Conservation (phyloP, 2,329 filamentous ascomycete species). For the Emergomyces orientalis region DNA sequence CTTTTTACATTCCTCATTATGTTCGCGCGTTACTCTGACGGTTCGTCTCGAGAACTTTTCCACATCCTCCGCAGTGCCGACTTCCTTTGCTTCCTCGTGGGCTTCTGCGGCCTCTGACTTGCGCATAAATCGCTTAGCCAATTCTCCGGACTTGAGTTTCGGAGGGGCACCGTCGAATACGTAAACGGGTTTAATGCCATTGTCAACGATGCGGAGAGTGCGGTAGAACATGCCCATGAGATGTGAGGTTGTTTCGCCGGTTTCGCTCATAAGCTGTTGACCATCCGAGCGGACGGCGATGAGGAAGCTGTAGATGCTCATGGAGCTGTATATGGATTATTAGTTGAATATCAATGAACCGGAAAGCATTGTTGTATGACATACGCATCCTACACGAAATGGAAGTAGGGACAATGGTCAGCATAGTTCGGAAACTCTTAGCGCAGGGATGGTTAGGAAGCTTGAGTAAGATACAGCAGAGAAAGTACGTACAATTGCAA, state of each 20-base stretch:
- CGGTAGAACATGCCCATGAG: constrained; percentile 99
- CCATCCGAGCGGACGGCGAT: constrained; percentile 95
- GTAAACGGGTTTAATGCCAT: constrained; percentile 96
- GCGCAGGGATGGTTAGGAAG: not conserved
- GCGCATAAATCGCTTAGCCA: constrained; percentile 90
- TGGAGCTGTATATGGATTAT: constrained; percentile 46
- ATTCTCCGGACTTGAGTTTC: constrained; percentile 93
- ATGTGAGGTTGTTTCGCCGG: constrained; percentile 93
- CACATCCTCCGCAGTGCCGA: constrained; percentile 90
- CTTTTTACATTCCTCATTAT: constrained; percentile 89
- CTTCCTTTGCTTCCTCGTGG: constrained; percentile 93
- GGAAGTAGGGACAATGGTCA: not conserved
- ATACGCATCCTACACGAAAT: constrained; percentile 49
- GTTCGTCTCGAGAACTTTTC: constrained; percentile 94
- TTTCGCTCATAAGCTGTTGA: constrained; percentile 90
- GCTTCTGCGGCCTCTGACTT: constrained; percentile 86
- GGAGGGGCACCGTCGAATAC: constrained; percentile 96
- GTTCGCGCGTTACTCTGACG: constrained; percentile 89
- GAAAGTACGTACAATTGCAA: constrained; percentile 68
- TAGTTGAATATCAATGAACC: not conserved
- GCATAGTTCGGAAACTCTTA: constrained; percentile 1
- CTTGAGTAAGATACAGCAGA: not conserved
- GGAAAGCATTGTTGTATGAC: constrained; percentile 3
- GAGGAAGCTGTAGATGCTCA: constrained; percentile 98
- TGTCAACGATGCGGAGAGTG: constrained; percentile 94